phyloP scores from a whole-genome alignment of 331 rosid genomes.

The Quercus lobata region DNA sequence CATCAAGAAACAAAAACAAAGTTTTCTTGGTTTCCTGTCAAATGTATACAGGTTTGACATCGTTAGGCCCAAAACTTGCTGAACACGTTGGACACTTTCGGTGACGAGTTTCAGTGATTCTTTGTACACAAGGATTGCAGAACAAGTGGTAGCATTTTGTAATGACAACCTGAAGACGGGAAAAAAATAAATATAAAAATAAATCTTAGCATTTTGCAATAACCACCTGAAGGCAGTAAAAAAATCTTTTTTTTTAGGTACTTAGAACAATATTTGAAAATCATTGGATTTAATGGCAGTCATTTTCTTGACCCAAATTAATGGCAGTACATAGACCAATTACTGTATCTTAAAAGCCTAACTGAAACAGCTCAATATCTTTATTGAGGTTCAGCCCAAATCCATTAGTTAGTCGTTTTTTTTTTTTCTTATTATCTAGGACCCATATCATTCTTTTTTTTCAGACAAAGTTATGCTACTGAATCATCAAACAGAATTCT shows the following conservation, averaged over 20 bases:
- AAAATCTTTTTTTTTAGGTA: background rate
- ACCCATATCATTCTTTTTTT: no score
- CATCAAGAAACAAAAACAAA: slow-evolving; percentile 18
- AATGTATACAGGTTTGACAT: slow-evolving; percentile 86
- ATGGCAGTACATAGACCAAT: background rate
- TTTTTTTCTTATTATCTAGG: no score
- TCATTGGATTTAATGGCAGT: background rate
- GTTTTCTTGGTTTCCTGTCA: slow-evolving; percentile 30
- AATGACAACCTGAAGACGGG: slow-evolving; percentile 75
- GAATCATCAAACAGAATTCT: no score
- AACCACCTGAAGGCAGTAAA: no score
- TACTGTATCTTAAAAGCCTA: background rate
- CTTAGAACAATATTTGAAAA: background rate
- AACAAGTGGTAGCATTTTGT: slow-evolving; percentile 98
- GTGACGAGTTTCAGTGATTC: slow-evolving; percentile 68
- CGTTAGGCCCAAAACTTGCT: slow-evolving; percentile 83
- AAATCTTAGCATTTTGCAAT: background rate
- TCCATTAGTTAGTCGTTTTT: no score
- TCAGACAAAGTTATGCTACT: no score
- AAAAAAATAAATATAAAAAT: background rate
- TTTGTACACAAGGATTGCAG: slow-evolving; percentile 84
- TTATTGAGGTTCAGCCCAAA: no score
- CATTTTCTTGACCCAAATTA: background rate
- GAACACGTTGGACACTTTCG: slow-evolving; percentile 91
- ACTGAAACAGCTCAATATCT: no score